Base-by-base conservation (phyloP, 2,329 filamentous ascomycete species). In the Pestalotiopsis sp. region DNA sequence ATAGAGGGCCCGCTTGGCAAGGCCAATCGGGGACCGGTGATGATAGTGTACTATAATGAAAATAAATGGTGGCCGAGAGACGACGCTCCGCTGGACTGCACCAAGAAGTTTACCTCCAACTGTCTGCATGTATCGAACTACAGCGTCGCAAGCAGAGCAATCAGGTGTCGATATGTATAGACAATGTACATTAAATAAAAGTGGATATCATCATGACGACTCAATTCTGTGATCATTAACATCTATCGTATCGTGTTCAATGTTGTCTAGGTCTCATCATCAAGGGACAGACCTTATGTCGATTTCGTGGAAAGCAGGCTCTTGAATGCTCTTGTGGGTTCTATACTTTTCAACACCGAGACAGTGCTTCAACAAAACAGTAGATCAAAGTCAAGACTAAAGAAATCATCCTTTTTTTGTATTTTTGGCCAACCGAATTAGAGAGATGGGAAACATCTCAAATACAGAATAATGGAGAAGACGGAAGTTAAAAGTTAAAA, bases 1-100 rank as follows among this genome's bases (percentile, higher is more conserved):
- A 78, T 97, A 62, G 36, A 40, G 11, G 20, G 23, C 65, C 13
- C 13, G 59, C 27, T 27, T 7, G 11, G 59, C 31, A 5, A 13
- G 25, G 7, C 17, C 31, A 12, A 12, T n/a, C 12, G 36, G 25
- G 25, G 31, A 11, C 38, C 62, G 58, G 38, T 36, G 49, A 9
- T 60, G 59, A 40, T 36, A 36, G 59, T 62, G 31, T 62, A 62
- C 59, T 62, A 62, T 62, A 62, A 40, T 62, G 59, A 36, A 40
- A 62, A 36, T 45, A 40, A 62, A 36, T 45, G 62, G 62, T 49
- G 20, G 31, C 23, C 14, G 31, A 23, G 23, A 23, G n/a, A 38
- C 62, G 25, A 65, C n/a, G 31, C 31, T 36, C 23, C 14, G 36
- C 14, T 65, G 23, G 20, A 14, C 40, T 65, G 31, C 25, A 49